These are phyloP conservation scores for Aspergillus latus DNA, from an alignment of 2,329 filamentous ascomycete genomes.

Conservation along the genomic window DNA sequence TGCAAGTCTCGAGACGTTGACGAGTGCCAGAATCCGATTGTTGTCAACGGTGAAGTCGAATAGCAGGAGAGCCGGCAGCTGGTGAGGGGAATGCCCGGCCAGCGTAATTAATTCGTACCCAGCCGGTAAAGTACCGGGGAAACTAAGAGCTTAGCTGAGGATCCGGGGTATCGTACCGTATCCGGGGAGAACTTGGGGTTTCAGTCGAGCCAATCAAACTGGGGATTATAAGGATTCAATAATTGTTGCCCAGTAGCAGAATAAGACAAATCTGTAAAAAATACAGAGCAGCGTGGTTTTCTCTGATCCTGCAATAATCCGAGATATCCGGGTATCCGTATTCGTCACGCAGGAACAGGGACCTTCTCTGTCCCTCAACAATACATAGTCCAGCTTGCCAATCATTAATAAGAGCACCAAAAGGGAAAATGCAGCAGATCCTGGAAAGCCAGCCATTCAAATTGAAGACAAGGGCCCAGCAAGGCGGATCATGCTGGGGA, in stretches of 20 bases:
- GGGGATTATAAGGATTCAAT: not conserved
- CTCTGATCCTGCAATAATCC: too few relatives aligned
- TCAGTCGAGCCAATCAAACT: not conserved
- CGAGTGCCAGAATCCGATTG: not conserved
- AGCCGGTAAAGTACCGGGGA: not conserved
- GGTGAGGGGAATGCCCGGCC: constrained; percentile 4
- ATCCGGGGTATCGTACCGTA: constrained; percentile 3
- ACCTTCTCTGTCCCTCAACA: not conserved
- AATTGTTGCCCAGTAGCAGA: too few relatives aligned
- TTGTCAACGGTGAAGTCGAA: not conserved
- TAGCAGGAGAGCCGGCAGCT: not conserved
- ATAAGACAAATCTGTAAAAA: too few relatives aligned
- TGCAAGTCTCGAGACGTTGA: not conserved
- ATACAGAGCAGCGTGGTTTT: too few relatives aligned
- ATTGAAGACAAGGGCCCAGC: not conserved
- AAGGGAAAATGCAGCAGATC: not conserved
- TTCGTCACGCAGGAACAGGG: not conserved
- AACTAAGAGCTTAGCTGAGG: not conserved
- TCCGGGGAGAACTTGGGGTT: constrained; percentile 6
- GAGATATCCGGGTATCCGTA: not conserved
- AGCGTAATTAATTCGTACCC: not conserved
- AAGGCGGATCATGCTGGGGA: constrained; percentile 3
- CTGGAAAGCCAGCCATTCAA: not conserved
- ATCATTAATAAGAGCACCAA: not conserved
- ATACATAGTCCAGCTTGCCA: not conserved